Evolutionary conservation across 192 early-diverging fungal genomes (phyloP).

Genomic region (Lunasporangiospora selenospora): DNA sequence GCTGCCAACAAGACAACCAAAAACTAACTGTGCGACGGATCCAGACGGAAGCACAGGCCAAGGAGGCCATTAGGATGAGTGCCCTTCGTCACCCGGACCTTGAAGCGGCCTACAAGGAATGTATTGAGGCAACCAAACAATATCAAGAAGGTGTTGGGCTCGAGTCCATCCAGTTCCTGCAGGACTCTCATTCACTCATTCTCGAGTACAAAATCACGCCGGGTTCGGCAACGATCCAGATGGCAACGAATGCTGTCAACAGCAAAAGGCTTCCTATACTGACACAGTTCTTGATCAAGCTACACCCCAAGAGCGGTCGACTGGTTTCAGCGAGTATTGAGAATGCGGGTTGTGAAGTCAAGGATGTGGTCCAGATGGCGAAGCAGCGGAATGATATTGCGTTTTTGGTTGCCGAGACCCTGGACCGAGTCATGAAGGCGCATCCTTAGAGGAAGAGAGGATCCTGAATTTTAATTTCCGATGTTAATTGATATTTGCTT

Average conservation of each 20-base stretch:
- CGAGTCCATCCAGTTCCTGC: slow-evolving; percentile 25
- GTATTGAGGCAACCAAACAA: slow-evolving; percentile 24
- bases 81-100: slow-evolving; percentile 29
- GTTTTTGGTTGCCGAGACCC: slow-evolving; percentile 27
- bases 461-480: no score
- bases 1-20: slow-evolving; percentile 24
- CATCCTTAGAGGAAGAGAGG: slow-evolving; percentile 15
- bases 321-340: slow-evolving; percentile 25
- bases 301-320: slow-evolving; percentile 30
- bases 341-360: slow-evolving; percentile 42
- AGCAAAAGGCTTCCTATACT: slow-evolving; percentile 21
- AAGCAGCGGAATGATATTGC: slow-evolving; percentile 36
- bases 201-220: slow-evolving; percentile 29
- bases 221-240: slow-evolving; percentile 18
- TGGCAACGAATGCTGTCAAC: not conserved
- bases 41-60: slow-evolving; percentile 23
- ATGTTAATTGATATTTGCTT: no score
- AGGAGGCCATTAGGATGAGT: slow-evolving; percentile 38
- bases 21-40: slow-evolving; percentile 5
- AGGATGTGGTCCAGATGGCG: slow-evolving; percentile 32
- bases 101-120: slow-evolving; percentile 32
- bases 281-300: slow-evolving; percentile 22
- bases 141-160: slow-evolving; percentile 44
- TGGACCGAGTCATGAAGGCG: slow-evolving; percentile 30
- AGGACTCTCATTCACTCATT: slow-evolving; percentile 22